Conservation (phyloP, 805 yeast genomes). For the Saccharomycopsis vini region DNA sequence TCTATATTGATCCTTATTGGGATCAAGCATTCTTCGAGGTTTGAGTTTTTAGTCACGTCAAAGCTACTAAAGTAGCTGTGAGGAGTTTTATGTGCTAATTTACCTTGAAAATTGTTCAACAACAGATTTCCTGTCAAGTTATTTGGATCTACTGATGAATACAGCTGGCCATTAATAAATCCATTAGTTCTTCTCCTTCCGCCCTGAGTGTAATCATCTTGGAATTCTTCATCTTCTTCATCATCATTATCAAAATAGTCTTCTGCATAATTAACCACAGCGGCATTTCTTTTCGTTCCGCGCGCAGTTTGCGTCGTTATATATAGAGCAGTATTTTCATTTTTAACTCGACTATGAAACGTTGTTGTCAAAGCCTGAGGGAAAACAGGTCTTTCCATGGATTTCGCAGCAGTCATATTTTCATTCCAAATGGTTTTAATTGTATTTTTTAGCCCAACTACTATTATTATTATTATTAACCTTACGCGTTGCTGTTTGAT, state of each 20-base stretch:
- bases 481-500: too few species aligned
- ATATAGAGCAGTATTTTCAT: conserved; percentile 64
- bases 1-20: conserved; percentile 62
- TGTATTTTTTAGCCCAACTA: too few species aligned
- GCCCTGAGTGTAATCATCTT: conserved; percentile 5
- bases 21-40: conserved; percentile 35
- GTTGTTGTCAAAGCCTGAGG: conserved; percentile 83
- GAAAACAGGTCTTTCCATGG: conserved; percentile 25
- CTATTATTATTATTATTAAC: too few species aligned
- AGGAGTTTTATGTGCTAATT: conserved; percentile 33
- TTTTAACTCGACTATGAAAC: conserved; percentile 60
- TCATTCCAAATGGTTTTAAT: too few species aligned
- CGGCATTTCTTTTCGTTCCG: conserved; percentile 63
- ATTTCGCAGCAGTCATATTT: too few species aligned
- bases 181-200: conserved; percentile 4
- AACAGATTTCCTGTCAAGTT: conserved; percentile 20
- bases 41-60: neutral
- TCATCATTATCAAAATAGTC: conserved; percentile 47
- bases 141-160: conserved; percentile 20
- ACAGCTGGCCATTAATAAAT: too few species aligned
- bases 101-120: conserved; percentile 29
- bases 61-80: conserved; percentile 22
- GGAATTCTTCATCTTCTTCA: conserved; percentile 20
- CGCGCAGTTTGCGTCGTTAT: conserved; percentile 70
- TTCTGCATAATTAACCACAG: conserved; percentile 76